Base-by-base conservation (phyloP, 202 grass and related monocot species). In the Hordeum pubiflorum region DNA sequence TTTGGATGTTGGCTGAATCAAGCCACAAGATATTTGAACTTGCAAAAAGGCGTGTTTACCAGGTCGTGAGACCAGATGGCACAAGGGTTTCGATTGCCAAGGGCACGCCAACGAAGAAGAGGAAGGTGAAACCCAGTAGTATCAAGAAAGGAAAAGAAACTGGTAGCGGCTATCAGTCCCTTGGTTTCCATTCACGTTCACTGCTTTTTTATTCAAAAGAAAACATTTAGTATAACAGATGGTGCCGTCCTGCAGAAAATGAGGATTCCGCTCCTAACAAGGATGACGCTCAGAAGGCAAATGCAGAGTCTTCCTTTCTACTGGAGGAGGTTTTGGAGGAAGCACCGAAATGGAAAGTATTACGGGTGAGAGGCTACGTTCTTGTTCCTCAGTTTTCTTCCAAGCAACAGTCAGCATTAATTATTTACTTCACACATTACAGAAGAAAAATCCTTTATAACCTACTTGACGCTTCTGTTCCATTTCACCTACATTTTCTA, bases 1-100 rank as follows among this genome's bases (percentile, higher is more conserved):
- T 97, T 81, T 97, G 95, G 95, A 88, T 97, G 66, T 92, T 97
- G 89, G 88, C 95, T 48, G 88, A 97, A 71, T 97, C 95, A 75
- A 97, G 92, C 72, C 92, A 94, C 79, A 94, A 86, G 68, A 97
- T 94, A 78, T 97, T 97, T 88, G 92, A 97, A 79, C 84, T 93
- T 41, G 90, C 95, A 34, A 97, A 94, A 76, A 92, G 85, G 73
- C 86, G 95, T 15, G 92, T 97, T 76, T 97, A 94, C 78, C 95
- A 93, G 83, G 88, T 91, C 76, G 58, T 86, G n/a, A 88, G 88
- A 87, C 76, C 90, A 72, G 88, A 97, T 33, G 90, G 84, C 66
- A 75, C 58, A 63, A 94, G 89, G 66, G 70, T 88, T 76, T n/a
- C 74, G 39, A 82, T 80, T 82, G 69, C 9, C 52, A 89, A 89